Percentiles rank a stretch among this genome's conserved stretches.
Conservation (phyloP, 352 stramenopile genomes). For the Phytophthora capsici region DNA sequence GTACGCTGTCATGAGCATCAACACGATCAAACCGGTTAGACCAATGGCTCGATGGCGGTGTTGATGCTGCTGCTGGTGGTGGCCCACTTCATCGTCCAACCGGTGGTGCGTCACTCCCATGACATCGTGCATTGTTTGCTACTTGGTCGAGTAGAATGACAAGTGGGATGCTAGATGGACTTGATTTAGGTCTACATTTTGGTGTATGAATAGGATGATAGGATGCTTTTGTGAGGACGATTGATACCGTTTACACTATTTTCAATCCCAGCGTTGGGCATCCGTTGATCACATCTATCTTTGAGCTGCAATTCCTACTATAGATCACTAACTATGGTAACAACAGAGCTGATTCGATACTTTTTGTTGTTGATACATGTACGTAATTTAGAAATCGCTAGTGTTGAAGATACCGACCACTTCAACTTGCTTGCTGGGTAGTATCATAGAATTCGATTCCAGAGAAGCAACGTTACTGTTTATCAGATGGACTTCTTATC, state of each 20-base stretch:
- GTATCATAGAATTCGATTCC: no score
- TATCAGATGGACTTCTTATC: no score
- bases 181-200: neutral
- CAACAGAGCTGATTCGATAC: no score
- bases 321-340: no score
- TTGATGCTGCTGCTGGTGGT: constrained; percentile 11
- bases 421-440: no score
- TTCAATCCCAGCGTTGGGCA: neutral
- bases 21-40: constrained; percentile 18
- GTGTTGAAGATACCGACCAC: no score
- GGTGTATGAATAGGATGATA: constrained; percentile 13
- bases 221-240: neutral
- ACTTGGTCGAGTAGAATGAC: constrained; percentile 17
- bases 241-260: constrained; percentile 13
- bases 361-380: no score
- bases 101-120: constrained; percentile 27
- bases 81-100: constrained; percentile 11
- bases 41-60: constrained; percentile 23
- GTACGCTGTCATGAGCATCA: constrained; percentile 29
- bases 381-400: no score
- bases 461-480: no score
- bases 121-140: constrained; percentile 22
- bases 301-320: no score
- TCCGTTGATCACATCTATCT: no score
- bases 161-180: constrained; percentile 1